These are phyloP conservation scores for Penicillium salamii DNA, from an alignment of 495 filamentous ascomycete species.

Conservation along the genomic window DNA sequence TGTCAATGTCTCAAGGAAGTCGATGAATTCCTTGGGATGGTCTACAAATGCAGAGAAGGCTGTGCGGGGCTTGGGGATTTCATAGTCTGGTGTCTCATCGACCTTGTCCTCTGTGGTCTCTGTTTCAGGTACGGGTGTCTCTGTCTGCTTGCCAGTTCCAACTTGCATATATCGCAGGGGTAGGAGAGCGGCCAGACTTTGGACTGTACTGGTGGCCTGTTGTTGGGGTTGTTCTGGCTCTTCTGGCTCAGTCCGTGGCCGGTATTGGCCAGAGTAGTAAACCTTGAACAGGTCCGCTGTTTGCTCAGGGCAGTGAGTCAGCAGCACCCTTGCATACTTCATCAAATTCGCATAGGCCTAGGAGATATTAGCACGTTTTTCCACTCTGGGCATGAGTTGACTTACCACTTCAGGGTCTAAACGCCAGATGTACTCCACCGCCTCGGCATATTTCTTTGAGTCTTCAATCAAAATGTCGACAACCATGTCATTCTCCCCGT, in stretches of 20 bases:
- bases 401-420: slow-evolving; percentile 78
- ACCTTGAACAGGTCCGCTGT: slow-evolving; percentile 85
- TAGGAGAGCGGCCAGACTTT: slow-evolving; percentile 78
- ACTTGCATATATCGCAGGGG: slow-evolving; percentile 82
- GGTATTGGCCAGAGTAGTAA: slow-evolving; percentile 86
- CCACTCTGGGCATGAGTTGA: slow-evolving; percentile 11
- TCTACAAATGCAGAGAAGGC: slow-evolving; percentile 97
- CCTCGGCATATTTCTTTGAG: slow-evolving; percentile 81
- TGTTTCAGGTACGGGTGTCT: slow-evolving; percentile 32
- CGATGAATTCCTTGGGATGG: slow-evolving; percentile 83
- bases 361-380: neutral
- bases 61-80: slow-evolving; percentile 73
- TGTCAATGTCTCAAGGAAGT: slow-evolving; percentile 83
- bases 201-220: slow-evolving; percentile 66
- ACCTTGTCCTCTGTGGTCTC: slow-evolving; percentile 24
- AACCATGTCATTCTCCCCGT: slow-evolving; percentile 89
- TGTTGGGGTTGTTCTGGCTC: slow-evolving; percentile 48
- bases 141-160: slow-evolving; percentile 44
- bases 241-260: slow-evolving; percentile 65
- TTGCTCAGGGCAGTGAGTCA: slow-evolving; percentile 75
- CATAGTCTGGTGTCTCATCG: slow-evolving; percentile 30
- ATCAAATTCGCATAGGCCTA: slow-evolving; percentile 86
- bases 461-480: slow-evolving; percentile 95
- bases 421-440: slow-evolving; percentile 85
- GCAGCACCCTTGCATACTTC: slow-evolving; percentile 88